A percentile compares a stretch with the other conserved stretches of the same genome.
Conservation (phyloP, 495 filamentous ascomycete genomes). For the Daldinia caldariorum region DNA sequence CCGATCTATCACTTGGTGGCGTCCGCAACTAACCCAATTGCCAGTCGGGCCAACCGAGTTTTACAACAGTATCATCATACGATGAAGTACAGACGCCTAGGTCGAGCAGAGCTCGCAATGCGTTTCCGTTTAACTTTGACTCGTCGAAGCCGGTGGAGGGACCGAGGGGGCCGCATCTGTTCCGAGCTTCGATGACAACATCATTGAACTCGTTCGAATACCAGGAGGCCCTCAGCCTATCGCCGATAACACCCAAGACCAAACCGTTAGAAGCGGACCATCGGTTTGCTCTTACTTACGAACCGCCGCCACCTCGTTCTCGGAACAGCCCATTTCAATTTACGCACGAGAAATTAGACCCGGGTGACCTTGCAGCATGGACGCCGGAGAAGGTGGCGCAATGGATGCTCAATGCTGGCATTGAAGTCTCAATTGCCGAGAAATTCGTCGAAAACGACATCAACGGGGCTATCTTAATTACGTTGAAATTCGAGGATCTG, state of each 20-base stretch:
- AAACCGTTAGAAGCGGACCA: conserved; percentile 47
- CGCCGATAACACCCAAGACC: conserved; percentile 65
- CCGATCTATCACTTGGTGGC: neutral
- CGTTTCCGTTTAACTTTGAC: conserved; percentile 48
- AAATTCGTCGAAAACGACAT: conserved; percentile 93
- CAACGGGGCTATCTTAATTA: conserved; percentile 80
- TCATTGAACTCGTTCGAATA: conserved; percentile 62
- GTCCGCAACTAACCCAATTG: conserved; percentile 43
- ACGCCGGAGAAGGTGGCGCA: conserved; percentile 76
- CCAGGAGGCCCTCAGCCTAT: conserved; percentile 70
- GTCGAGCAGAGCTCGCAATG: conserved; percentile 56
- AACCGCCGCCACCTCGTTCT: conserved; percentile 50
- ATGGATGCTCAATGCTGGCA: conserved; percentile 79
- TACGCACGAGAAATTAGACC: conserved; percentile 65
- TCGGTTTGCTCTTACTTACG: conserved; percentile 48
- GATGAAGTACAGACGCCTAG: conserved; percentile 78
- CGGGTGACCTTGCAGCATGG: conserved; percentile 69
- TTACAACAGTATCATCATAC: conserved; percentile 78
- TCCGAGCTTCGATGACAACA: conserved; percentile 67
- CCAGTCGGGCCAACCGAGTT: conserved; percentile 69
- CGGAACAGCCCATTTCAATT: conserved; percentile 57
- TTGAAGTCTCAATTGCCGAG: conserved; percentile 77
- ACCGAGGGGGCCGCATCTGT: conserved; percentile 88
- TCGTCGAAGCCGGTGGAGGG: conserved; percentile 73
- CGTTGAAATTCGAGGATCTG: conserved; percentile 90